Conservation (phyloP, 805 yeast species). For the Ogataea salicorniae region DNA sequence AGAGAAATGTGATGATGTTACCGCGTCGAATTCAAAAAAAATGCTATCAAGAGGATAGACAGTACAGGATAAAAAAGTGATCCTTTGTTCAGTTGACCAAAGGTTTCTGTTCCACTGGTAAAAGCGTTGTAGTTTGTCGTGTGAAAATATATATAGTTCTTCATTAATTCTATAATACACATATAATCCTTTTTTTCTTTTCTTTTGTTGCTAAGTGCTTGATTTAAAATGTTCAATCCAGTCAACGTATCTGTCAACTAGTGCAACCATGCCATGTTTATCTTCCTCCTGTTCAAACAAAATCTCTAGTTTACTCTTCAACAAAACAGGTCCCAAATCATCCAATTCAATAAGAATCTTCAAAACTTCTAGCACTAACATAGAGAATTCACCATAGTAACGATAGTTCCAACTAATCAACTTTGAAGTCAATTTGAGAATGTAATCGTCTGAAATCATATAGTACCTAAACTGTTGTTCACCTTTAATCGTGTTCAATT, state of each 20-base stretch:
- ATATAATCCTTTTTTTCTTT: too few species aligned
- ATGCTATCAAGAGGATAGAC: too few species aligned
- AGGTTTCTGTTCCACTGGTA: too few species aligned
- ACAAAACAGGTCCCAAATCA: conserved; percentile 32
- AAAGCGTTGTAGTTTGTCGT: too few species aligned
- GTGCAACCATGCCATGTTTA: background rate
- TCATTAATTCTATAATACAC: too few species aligned
- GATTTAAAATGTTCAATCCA: conserved; percentile 28
- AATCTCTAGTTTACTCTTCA: conserved; percentile 36
- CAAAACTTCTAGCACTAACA: conserved; percentile 36
- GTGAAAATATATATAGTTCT: too few species aligned
- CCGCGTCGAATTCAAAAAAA: too few species aligned
- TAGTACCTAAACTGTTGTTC: conserved; percentile 5
- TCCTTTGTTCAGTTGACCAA: too few species aligned
- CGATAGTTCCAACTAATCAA: conserved; percentile 58
- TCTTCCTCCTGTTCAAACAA: conserved; percentile 20
- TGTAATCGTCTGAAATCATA: conserved; percentile 29
- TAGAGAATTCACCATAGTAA: conserved; percentile 55
- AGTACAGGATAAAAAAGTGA: too few species aligned
- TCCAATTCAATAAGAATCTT: conserved; percentile 36
- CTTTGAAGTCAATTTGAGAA: conserved; percentile 41
- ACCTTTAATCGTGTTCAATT: conserved; percentile 19
- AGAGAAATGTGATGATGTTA: too few species aligned
- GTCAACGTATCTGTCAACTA: conserved; percentile 24
- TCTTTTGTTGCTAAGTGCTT: background rate